Conservation (phyloP, 2,329 filamentous ascomycete genomes). For the Teratosphaeria viscida region DNA sequence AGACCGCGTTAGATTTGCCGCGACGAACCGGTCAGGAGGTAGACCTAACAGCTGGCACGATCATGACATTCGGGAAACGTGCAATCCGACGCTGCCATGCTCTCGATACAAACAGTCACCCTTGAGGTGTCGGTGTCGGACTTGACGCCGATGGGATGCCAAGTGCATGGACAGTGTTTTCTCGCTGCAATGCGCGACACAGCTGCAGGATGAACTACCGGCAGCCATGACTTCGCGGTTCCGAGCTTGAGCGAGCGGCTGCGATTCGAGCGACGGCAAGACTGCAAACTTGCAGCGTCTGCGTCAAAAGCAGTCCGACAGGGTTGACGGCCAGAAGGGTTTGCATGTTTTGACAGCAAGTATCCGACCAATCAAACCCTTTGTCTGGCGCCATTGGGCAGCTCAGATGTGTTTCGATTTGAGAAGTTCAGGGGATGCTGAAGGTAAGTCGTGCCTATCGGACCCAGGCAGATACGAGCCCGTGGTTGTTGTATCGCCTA, state of each 20-base stretch:
- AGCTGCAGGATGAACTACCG: not conserved
- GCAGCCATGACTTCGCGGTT: not conserved
- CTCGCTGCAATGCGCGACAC: not conserved
- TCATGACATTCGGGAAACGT: not conserved
- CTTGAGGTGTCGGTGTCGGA: not conserved
- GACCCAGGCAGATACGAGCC: not conserved
- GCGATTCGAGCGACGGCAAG: not conserved
- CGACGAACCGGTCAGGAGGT: not conserved
- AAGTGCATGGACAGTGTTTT: not conserved
- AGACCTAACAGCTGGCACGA: not conserved
- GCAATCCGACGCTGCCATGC: not conserved
- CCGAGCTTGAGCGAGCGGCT: not conserved
- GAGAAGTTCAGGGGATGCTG: not conserved
- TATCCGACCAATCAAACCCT: not conserved
- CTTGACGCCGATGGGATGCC: not conserved
- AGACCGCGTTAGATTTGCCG: not conserved
- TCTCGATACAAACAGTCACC: not conserved
- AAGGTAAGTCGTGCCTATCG: not conserved
- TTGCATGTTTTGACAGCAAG: not conserved
- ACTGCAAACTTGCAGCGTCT: not conserved
- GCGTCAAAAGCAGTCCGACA: not conserved
- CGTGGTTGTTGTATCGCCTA: not conserved
- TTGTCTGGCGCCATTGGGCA: not conserved
- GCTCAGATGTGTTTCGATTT: not conserved
- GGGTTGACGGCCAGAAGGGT: not conserved